A percentile compares a stretch with the other conserved stretches of the same genome.
Conservation (phyloP, 163 green algal species). For the Scenedesmus sp. region DNA sequence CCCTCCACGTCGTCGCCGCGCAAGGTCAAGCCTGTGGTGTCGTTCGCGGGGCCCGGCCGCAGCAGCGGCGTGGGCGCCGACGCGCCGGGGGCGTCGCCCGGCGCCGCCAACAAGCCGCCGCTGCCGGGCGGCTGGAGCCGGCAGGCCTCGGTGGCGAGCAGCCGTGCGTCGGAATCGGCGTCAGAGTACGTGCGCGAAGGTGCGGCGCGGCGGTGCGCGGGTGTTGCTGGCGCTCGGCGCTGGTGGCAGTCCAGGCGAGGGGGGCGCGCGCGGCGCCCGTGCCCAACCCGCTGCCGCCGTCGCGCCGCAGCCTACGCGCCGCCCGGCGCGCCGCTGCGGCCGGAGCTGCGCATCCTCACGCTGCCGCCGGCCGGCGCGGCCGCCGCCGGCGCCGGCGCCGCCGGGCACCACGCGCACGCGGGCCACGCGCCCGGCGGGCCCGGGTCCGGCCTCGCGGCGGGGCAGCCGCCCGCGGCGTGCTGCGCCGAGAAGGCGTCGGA, state of each 20-base stretch:
- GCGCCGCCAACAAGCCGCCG: background rate
- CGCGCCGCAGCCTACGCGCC: background rate
- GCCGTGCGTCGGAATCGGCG: conserved; percentile 1
- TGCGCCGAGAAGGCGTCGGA: conserved; percentile 38
- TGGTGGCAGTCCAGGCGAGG: too few relatives aligned
- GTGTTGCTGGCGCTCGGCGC: background rate
- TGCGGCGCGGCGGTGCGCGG: background rate
- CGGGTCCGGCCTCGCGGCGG: background rate
- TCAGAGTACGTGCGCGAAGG: background rate
- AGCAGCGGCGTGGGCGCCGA: too few relatives aligned
- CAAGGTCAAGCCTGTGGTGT: background rate
- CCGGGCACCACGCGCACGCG: background rate
- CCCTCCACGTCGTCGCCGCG: too few relatives aligned
- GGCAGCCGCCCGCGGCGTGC: background rate
- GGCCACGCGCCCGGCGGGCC: too few relatives aligned
- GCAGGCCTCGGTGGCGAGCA: background rate
- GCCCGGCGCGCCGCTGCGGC: background rate
- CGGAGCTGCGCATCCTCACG: conserved; percentile 53
- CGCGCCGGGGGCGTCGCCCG: too few relatives aligned
- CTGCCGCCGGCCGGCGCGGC: background rate
- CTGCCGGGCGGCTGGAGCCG: background rate
- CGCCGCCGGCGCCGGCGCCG: background rate
- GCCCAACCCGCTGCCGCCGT: too few relatives aligned
- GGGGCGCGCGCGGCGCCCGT: too few relatives aligned
- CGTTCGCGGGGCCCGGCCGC: background rate